Percentiles rank a stretch among this genome's conserved stretches.
Conservation (phyloP, 2,329 filamentous ascomycete genomes). For the Talaromyces sp. region DNA sequence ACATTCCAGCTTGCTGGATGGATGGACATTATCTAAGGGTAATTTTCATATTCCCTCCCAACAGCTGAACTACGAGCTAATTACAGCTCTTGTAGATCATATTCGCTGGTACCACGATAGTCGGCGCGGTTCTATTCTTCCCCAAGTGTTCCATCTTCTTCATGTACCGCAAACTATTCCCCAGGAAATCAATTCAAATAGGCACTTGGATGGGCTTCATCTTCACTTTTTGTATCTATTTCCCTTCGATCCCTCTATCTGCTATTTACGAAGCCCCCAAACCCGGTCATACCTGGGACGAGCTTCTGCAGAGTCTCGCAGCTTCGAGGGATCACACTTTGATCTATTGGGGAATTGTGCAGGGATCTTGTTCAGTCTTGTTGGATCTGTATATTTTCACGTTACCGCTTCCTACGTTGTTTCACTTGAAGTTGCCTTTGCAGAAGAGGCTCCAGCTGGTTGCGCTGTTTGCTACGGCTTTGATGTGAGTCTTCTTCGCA, state of each 20-base stretch:
- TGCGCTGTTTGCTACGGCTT: neutral
- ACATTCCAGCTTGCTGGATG: neutral
- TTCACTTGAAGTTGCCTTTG: neutral
- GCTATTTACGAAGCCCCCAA: neutral
- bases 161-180: neutral
- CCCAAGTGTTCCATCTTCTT: neutral
- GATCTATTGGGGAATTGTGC: neutral
- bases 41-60: neutral
- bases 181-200: neutral
- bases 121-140: neutral
- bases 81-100: neutral
- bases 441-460: neutral
- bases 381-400: neutral
- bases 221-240: conserved; percentile 1
- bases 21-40: neutral
- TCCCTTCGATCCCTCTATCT: neutral
- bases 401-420: neutral
- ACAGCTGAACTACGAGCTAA: neutral
- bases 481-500: neutral
- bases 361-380: neutral
- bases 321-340: neutral
- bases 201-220: neutral
- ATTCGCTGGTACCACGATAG: neutral
- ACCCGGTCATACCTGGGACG: neutral
- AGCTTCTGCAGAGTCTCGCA: neutral